Conservation (phyloP, 306 rosid genomes). For the Hylodesmum podocarpum region DNA sequence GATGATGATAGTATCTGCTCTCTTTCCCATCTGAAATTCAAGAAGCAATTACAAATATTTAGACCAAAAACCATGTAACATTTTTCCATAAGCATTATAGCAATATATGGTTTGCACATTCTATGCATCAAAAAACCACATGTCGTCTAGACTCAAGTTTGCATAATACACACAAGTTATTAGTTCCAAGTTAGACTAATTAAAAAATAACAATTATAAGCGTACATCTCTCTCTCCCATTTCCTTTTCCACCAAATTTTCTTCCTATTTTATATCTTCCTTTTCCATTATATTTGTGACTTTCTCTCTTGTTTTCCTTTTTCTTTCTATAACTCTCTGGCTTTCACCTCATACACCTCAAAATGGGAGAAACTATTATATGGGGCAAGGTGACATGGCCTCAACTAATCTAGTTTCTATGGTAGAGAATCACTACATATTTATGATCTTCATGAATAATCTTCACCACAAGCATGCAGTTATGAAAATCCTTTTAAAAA, state of each 20-base stretch:
- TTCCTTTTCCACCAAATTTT: neutral
- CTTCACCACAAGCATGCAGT: too few species aligned
- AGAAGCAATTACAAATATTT: neutral
- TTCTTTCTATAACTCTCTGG: too few species aligned
- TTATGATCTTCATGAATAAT: too few species aligned
- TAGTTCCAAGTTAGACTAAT: neutral
- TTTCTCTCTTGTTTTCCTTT: neutral
- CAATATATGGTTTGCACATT: neutral
- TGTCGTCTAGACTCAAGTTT: neutral
- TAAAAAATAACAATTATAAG: neutral
- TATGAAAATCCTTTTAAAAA: neutral
- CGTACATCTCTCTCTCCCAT: neutral
- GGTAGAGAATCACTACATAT: neutral
- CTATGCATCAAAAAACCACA: neutral
- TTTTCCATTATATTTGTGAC: neutral
- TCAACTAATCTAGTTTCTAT: too few species aligned
- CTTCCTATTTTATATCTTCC: neutral
- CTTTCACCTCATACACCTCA: neutral
- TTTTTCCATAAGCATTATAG: neutral
- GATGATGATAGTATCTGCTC: slow-evolving; percentile 84
- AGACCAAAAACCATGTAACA: neutral
- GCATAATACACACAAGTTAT: neutral
- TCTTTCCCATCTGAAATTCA: slow-evolving; percentile 62
- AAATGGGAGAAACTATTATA: neutral
- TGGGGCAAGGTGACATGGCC: too few species aligned